Base-by-base conservation (phyloP, 2,329 filamentous ascomycete species). In the Niveomyces coronatus region DNA sequence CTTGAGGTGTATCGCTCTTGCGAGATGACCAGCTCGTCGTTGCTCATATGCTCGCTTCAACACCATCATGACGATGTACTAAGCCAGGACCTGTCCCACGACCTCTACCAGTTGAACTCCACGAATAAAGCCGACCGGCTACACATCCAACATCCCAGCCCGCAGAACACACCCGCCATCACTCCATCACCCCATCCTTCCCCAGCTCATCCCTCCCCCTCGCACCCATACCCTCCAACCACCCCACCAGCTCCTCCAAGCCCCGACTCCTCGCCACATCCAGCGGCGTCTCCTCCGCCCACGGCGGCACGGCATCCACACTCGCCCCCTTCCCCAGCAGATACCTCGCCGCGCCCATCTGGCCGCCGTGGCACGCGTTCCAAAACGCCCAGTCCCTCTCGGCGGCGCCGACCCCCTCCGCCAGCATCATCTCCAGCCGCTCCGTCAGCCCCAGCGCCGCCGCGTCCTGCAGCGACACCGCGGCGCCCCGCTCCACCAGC, bases 241-340 rank as follows among this genome's bases (percentile, higher is more conserved):
- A 45, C 6, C 29, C 22, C 1, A 38, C 26, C 43, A 45, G 18
- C 18, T 35, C 40, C 20, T 19, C 30, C 3, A 41, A 36, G 14
- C 38, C 39, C 23, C 17, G 39, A 9, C 11, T 23, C 14, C 17
- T 36, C 3, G 43, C 43, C 20, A 39, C 43, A 31, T 40, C 41
- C 9, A 45, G 18, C 8, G 43, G 30, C n/a, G 37, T 41, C n/a
- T 32, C 31, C 11, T 18, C 78, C 16, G 77, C 79, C 80, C 80
- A 85, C 4, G 43, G 40, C 28, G 45, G 43, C 22, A 38, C 22
- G 13, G 31, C 22, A 31, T 47, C 35, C 16, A 36, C 28, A 27
- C 38, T 27, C 4, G 32, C 36, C 4, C 45, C 45, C 10, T 35
- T 24, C 15, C 16, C 28, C 19, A 35, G 34, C 9, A 47, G 15